Evolutionary conservation across 371 early-diverging fungal species (phyloP).

Genomic region (Mucor irregularis): DNA sequence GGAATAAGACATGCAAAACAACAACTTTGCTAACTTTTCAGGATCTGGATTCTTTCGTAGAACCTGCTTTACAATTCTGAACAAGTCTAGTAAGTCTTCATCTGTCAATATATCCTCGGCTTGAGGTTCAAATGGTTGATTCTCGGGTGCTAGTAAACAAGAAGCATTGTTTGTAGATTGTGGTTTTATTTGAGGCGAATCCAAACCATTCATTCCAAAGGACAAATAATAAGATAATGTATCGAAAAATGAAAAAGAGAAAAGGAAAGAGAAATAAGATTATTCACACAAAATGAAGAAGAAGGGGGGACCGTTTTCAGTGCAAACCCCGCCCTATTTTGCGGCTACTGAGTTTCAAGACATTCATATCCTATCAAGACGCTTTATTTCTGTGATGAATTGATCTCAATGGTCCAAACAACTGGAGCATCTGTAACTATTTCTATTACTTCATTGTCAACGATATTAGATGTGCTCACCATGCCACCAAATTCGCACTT

Average conservation of each 20-base stretch:
- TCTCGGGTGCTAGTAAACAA: conserved; percentile 11
- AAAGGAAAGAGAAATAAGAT: not conserved
- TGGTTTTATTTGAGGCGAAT: not conserved
- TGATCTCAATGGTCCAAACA: conserved; percentile 78
- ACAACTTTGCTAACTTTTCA: conserved; percentile 38
- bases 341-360: conserved; percentile 10
- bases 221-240: not conserved
- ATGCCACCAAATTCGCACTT: conserved; percentile 67
- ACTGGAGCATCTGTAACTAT: conserved; percentile 69
- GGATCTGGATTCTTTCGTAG: conserved; percentile 40
- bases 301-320: not conserved
- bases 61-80: conserved; percentile 41
- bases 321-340: conserved; percentile 1
- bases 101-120: conserved; percentile 50
- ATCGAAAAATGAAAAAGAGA: conserved; percentile 3
- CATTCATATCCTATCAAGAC: not conserved
- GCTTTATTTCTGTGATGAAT: conserved; percentile 7
- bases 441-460: conserved; percentile 56
- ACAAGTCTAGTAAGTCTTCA: conserved; percentile 44
- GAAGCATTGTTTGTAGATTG: not conserved
- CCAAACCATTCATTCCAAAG: conserved; percentile 2
- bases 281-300: not conserved
- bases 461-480: conserved; percentile 78
- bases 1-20: conserved; percentile 47
- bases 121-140: conserved; percentile 36